Base-by-base conservation (phyloP, 169 alveolate species). In the Babesia bovis region DNA sequence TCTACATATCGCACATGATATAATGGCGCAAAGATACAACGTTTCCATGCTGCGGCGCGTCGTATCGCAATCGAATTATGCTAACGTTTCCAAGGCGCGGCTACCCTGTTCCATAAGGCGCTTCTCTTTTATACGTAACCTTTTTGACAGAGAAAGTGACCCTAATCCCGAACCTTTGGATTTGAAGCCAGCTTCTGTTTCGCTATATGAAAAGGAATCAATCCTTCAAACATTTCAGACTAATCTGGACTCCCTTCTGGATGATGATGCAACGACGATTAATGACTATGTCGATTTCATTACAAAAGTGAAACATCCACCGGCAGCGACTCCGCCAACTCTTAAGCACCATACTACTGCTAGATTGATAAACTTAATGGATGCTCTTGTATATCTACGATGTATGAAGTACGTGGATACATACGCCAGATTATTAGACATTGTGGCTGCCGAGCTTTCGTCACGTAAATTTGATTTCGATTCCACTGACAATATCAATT, bases 141-240 rank as follows among this genome's bases (percentile, higher is more conserved):
- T 63, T 0, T 63, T 63, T 47, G 53, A 49, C 25, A 3, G 32
- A 30, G 60, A 45, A 13, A 17, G 32, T 13, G 19, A 12, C 19
- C 32, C 26, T 12, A 26, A 47, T 47, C 32, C 6, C 19, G 23
- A n/a, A 10, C 73, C 59, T 0, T 21, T 63, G 19, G 73, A 63
- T 26, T 45, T 23, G 6, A 21, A 63, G 3, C 57, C 66, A 9
- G 77, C 40, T 19, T 19, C 56, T 3, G 58, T 66, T 25, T 38
- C 67, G 17, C 61, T 75, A 21, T 69, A 49, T 58, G 85, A 75
- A 49, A 65, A 66, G 58, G 71, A 61, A 23, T 45, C 78, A 1
- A 66, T 50, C 15, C 49, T 65, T 9, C 70, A 50, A 12, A 57
- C 41, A 33, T 75, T 75, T 71, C 30, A 35, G 52, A 17, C 58